Evolutionary conservation across 2,329 filamentous ascomycete genomes (phyloP).

Genomic region (Rhytidhysteron rufulum): DNA sequence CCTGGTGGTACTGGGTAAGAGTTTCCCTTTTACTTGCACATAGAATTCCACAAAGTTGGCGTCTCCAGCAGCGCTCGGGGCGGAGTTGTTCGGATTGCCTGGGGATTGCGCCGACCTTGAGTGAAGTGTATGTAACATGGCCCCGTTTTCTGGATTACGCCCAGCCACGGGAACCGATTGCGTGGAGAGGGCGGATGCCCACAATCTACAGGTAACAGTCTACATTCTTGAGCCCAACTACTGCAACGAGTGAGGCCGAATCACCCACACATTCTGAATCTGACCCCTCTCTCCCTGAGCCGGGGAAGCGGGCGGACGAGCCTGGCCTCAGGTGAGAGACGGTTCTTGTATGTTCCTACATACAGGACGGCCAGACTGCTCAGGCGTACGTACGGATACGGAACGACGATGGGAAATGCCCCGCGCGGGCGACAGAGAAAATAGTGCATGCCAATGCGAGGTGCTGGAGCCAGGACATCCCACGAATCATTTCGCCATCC

Average conservation of each 20-base stretch:
- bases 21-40: slow-evolving; percentile 21
- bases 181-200: slow-evolving; percentile 17
- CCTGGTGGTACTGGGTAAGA: slow-evolving; percentile 27
- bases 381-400: too few species aligned
- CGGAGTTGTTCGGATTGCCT: slow-evolving; percentile 32
- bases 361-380: too few species aligned
- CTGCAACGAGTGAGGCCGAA: neutral
- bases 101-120: slow-evolving; percentile 15
- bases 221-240: neutral
- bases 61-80: slow-evolving; percentile 24
- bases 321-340: too few species aligned
- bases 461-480: neutral
- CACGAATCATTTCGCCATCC: neutral
- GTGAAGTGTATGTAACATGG: slow-evolving; percentile 31
- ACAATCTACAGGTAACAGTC: too few species aligned
- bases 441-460: too few species aligned
- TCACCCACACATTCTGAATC: too few species aligned
- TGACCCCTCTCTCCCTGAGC: too few species aligned
- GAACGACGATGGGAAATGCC: too few species aligned
- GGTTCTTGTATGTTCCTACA: slow-evolving; percentile 3
- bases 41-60: slow-evolving; percentile 14
- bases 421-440: too few species aligned
- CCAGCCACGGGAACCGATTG: slow-evolving; percentile 26
- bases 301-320: slow-evolving; percentile 36
- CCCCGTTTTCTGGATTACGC: slow-evolving; percentile 30